These are phyloP conservation scores for Zygnema circumcarinatum DNA, from an alignment of 139 green algal genomes.

Conservation along the genomic window DNA sequence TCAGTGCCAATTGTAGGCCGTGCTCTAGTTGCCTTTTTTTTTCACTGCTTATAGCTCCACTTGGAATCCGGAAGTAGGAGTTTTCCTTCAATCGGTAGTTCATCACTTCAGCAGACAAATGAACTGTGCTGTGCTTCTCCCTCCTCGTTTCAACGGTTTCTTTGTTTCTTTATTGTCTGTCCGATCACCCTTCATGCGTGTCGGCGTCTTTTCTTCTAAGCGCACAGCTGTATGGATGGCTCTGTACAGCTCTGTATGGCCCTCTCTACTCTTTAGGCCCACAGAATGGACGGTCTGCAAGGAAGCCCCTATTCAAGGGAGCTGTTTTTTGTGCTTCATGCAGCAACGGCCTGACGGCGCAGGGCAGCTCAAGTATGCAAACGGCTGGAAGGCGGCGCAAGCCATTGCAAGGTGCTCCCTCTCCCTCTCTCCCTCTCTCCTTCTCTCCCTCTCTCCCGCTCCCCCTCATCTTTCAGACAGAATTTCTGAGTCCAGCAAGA, in stretches of 20 bases:
- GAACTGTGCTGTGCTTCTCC: no score
- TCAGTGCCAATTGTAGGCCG: no score
- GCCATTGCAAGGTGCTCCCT: background rate
- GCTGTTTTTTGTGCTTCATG: background rate
- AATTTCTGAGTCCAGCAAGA: background rate
- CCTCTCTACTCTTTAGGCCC: background rate
- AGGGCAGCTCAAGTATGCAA: conserved; percentile 1
- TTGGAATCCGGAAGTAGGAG: no score
- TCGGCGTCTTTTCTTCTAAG: background rate
- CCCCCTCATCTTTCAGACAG: background rate
- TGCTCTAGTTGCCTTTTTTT: no score
- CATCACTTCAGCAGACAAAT: no score
- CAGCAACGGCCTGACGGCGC: conserved; percentile 5
- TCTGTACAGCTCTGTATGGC: background rate
- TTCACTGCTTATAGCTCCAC: no score
- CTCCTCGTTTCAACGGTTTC: no score
- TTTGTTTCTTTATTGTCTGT: background rate
- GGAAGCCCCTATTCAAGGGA: background rate
- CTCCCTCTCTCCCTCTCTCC: background rate
- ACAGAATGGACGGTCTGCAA: background rate
- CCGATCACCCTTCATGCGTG: background rate
- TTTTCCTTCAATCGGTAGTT: no score
- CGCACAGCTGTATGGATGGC: background rate
- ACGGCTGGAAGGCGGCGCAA: no score
- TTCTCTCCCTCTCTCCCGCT: conserved; percentile 6